Evolutionary conservation across 768 basidiomycete genomes (phyloP).

Genomic region (Porphyrellus cyaneotinctus): DNA sequence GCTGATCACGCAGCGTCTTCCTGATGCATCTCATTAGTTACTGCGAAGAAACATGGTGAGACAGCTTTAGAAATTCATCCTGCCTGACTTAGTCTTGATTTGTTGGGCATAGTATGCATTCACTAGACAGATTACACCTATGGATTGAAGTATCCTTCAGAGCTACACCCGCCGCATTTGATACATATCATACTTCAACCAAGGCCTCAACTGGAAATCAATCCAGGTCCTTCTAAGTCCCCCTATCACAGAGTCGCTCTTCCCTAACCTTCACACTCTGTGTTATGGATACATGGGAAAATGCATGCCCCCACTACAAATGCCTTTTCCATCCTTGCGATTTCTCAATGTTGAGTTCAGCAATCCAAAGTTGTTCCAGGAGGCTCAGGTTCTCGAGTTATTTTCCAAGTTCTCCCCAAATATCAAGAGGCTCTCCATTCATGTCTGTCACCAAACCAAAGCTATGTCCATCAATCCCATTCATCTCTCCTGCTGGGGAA

Average conservation of each 20-base stretch:
- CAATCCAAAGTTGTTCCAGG: not conserved
- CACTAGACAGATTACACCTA: not conserved
- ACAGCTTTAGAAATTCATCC: not conserved
- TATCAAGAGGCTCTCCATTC: not conserved
- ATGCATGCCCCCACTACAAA: not conserved
- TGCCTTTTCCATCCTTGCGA: not conserved
- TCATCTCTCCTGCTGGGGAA: too few relatives aligned
- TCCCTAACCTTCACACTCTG: not conserved
- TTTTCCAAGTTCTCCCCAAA: not conserved
- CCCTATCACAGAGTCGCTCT: not conserved
- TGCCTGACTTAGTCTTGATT: not conserved
- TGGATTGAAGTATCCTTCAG: not conserved
- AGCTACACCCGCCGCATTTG: not conserved
- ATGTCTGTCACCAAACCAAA: too few relatives aligned
- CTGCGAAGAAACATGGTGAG: not conserved
- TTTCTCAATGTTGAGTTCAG: not conserved
- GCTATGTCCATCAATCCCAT: too few relatives aligned
- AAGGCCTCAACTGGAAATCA: not conserved
- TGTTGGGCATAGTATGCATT: not conserved
- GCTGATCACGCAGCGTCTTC: not conserved
- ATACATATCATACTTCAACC: not conserved
- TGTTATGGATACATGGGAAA: not conserved
- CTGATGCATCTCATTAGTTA: not conserved
- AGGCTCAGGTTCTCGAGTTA: not conserved
- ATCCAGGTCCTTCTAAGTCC: not conserved